phyloP scores from a whole-genome alignment of 2,329 filamentous ascomycete species.

The Chaetomium globosum region DNA sequence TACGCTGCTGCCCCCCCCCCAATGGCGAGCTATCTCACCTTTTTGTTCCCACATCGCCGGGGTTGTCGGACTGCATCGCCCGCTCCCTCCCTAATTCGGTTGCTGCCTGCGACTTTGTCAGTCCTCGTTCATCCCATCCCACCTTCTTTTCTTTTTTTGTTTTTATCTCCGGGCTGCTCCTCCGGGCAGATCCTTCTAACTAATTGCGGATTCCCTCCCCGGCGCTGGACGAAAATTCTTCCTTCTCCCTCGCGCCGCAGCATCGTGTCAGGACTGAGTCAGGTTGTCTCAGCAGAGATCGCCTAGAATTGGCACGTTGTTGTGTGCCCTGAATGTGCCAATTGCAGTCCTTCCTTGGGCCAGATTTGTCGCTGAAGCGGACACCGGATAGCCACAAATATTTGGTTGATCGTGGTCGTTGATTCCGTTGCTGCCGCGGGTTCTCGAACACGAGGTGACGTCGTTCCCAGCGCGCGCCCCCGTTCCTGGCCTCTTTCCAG shows the following conservation, averaged over 20 bases:
- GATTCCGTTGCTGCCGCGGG: constrained; percentile 1
- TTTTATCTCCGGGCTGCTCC: constrained; percentile 2
- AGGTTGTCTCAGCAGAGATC: constrained; percentile 7
- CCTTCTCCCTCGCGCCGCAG: not conserved
- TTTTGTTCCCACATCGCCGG: constrained; percentile 5
- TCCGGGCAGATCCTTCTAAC: constrained; percentile 12
- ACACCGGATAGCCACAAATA: constrained; percentile 8
- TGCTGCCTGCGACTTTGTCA: constrained; percentile 1
- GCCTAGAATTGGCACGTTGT: constrained; percentile 15
- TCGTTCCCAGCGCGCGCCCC: constrained; percentile 8
- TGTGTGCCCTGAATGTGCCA: constrained; percentile 27
- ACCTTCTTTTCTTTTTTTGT: not conserved
- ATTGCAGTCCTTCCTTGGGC: constrained; percentile 16
- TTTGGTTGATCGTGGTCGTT: constrained; percentile 8
- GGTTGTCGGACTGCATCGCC: not conserved
- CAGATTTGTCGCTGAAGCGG: constrained; percentile 16
- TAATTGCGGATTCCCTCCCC: not conserved
- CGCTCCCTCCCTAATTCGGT: not conserved
- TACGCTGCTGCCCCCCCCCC: constrained; percentile 1
- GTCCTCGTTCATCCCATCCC: not conserved
- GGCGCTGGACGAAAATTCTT: not conserved
- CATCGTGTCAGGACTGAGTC: constrained; percentile 5
- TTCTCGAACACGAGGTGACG: constrained; percentile 9
- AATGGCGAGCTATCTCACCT: constrained; percentile 11
- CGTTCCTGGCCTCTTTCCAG: not conserved